Evolutionary conservation across 352 stramenopile genomes (phyloP), one percentile per base, ranked within the genome.

Genomic region (Phytopythium oedochilum): DNA sequence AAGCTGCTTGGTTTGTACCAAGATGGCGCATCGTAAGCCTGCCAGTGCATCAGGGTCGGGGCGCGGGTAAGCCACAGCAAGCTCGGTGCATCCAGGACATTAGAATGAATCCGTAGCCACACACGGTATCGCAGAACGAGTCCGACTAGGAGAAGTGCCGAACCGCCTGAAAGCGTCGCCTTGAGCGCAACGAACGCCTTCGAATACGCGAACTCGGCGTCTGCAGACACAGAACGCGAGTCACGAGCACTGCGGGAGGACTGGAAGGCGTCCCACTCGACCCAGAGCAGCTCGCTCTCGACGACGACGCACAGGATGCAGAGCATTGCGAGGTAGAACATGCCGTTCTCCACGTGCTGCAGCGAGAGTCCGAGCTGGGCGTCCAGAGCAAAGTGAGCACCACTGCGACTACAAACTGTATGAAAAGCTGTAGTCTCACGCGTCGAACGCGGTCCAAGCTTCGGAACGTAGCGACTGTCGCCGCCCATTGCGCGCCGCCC

Each of bases 251-350:
- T 7, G 10, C 44, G n/a, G 15, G 63, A 48, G 12, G 63, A 29
- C 34, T 61, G 32, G 23, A 64, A 47, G 7, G 55, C 38, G 11
- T 66, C 61, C 48, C 73, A 23, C 34, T 77, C 62, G n/a, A 50
- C 54, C 61, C 76, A 81, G 20, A 84, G 58, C 15, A 80, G 48
- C 46, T 86, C 76, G 43, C 76, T 80, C 52, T 86, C 76, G 28
- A 78, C 52, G 55, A 67, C 65, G n/a, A 63, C 76, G 45, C 62
- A 70, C 29, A 66, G 12, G 20, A 84, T 70, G 44, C 60, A 62
- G 12, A 73, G 49, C 29, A 67, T n/a, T 10, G 71, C 66, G 25
- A 73, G 28, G 8, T 57, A 42, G 25, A 83, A 57, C 76, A 84
- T 86, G 57, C 46, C 62, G 53, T 65, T 86, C 54, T 86, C 76